phyloP scores from a whole-genome alignment of 495 filamentous ascomycete species.

The Hypoxylon lenormandii region DNA sequence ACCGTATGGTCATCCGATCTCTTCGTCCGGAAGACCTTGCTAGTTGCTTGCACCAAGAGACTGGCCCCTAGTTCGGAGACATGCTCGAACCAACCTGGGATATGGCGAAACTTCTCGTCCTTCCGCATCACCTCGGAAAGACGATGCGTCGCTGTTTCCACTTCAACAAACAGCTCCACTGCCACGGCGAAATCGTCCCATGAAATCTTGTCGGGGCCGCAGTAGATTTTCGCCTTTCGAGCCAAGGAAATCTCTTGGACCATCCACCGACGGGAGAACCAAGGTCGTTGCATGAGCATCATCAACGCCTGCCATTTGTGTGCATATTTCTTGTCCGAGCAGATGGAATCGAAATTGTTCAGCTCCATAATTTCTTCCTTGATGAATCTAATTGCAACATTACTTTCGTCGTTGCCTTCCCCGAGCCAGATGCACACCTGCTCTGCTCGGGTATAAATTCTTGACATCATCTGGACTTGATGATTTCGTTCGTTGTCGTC shows the following conservation, averaged over 20 bases:
- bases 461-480: constrained; percentile 50
- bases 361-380: constrained; percentile 48
- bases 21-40: constrained; percentile 46
- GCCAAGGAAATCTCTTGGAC: too few species aligned
- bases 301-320: constrained; percentile 47
- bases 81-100: constrained; percentile 43
- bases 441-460: constrained; percentile 45
- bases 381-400: constrained; percentile 49
- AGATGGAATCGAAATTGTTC: constrained; percentile 50
- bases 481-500: constrained; percentile 47
- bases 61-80: constrained; percentile 52
- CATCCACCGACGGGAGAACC: constrained; percentile 56
- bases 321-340: constrained; percentile 21
- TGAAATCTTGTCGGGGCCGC: too few species aligned
- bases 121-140: too few species aligned
- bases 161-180: too few species aligned
- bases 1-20: not conserved
- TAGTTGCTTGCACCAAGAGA: constrained; percentile 51
- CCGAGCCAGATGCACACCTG: constrained; percentile 53
- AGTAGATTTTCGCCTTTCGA: too few species aligned
- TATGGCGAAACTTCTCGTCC: constrained; percentile 18
- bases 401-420: constrained; percentile 30
- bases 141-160: too few species aligned
- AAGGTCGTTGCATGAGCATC: constrained; percentile 50
- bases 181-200: too few species aligned